These are phyloP conservation scores for Sugiyamaella lignohabitans DNA, from an alignment of 805 yeast genomes.

Conservation along the genomic window DNA sequence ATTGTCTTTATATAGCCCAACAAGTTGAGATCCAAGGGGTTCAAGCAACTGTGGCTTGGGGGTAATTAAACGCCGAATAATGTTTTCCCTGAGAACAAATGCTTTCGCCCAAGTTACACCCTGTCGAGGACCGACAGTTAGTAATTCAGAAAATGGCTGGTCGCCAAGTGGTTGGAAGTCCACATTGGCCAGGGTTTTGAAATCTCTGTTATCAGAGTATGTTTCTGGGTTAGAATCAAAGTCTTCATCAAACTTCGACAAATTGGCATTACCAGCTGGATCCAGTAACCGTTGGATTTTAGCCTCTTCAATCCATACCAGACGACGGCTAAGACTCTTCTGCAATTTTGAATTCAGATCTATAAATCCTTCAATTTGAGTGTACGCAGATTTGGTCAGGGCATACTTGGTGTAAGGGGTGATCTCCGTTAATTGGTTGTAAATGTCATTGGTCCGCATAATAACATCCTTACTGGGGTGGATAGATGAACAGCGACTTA, in stretches of 20 bases:
- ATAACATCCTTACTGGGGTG: conserved; percentile 39
- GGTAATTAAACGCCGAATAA: conserved; percentile 16
- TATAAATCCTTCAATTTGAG: conserved; percentile 61
- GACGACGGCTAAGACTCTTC: conserved; percentile 39
- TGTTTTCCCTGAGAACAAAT: conserved; percentile 30
- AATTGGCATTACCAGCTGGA: conserved; percentile 13
- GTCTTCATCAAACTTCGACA: conserved; percentile 8
- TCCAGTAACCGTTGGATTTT: conserved; percentile 18
- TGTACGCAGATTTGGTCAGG: conserved; percentile 52
- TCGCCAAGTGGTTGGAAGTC: conserved; percentile 33
- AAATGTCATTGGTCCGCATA: conserved; percentile 41
- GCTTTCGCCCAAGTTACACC: conserved; percentile 32
- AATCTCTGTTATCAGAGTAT: conserved; percentile 54
- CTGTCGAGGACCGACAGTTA: conserved; percentile 25
- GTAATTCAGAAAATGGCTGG: conserved; percentile 20
- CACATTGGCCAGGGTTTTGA: conserved; percentile 46
- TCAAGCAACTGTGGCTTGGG: background rate
- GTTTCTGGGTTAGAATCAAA: conserved; percentile 4
- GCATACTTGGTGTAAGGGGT: conserved; percentile 45
- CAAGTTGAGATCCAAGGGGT: background rate
- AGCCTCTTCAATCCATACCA: conserved; percentile 28
- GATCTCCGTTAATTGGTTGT: conserved; percentile 48
- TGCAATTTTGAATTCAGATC: conserved; percentile 49
- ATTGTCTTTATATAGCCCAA: background rate
- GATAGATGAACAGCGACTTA: conserved; percentile 42